These are phyloP conservation scores for Fusarium foetens DNA, from an alignment of 2,329 filamentous ascomycete species.

Conservation along the genomic window DNA sequence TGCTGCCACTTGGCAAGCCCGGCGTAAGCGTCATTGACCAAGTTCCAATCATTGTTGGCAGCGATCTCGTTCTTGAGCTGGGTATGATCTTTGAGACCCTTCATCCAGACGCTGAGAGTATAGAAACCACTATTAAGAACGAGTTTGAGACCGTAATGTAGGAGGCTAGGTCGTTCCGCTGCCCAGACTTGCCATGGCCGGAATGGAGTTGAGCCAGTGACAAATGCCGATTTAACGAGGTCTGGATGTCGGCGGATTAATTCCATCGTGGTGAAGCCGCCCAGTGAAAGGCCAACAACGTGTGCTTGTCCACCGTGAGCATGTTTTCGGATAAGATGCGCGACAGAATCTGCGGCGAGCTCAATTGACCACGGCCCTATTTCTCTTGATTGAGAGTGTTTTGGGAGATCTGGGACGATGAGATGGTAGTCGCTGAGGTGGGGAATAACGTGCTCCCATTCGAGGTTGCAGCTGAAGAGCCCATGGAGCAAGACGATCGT, in stretches of 20 bases:
- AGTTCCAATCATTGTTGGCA: constrained; percentile 45
- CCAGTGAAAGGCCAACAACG: constrained; percentile 54
- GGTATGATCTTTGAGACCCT: constrained; percentile 43
- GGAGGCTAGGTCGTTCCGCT: constrained; percentile 43
- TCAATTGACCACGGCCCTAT: constrained; percentile 47
- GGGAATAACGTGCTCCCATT: constrained; percentile 50
- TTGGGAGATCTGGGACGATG: constrained; percentile 52
- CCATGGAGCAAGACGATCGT: constrained; percentile 50
- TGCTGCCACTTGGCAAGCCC: constrained; percentile 38
- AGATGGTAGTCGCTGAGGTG: constrained; percentile 53
- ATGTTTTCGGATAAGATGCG: constrained; percentile 48
- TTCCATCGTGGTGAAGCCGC: constrained; percentile 42
- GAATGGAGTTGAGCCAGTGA: constrained; percentile 49
- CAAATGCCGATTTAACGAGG: constrained; percentile 40
- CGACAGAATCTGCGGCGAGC: constrained; percentile 46
- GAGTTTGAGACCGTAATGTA: constrained; percentile 42
- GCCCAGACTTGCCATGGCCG: constrained; percentile 41
- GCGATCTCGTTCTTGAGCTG: constrained; percentile 49
- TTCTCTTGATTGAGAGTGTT: constrained; percentile 50
- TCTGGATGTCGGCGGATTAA: constrained; percentile 1
- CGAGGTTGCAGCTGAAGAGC: constrained; percentile 48
- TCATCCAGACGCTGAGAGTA: constrained; percentile 41
- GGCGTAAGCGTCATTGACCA: constrained; percentile 39
- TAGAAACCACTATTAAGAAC: constrained; percentile 43
- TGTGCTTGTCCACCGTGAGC: constrained; percentile 52